Percentiles rank a stretch among this genome's conserved stretches.
Conservation (phyloP, 1,284 basidiomycete species). For the Salmacisia buchloeana region DNA sequence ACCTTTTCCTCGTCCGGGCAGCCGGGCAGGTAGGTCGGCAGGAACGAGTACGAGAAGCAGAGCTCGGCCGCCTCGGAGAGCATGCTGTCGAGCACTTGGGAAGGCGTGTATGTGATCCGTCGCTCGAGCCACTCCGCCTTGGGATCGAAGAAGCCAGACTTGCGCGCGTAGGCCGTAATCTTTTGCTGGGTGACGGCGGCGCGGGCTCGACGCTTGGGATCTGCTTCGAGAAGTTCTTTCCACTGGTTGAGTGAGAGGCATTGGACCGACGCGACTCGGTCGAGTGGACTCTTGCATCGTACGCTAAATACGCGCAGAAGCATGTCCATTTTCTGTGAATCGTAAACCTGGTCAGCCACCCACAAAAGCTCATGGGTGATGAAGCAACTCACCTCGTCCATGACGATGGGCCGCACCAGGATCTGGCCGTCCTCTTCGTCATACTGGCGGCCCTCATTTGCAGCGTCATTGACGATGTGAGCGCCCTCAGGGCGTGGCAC, state of each 20-base stretch:
- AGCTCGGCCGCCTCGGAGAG: constrained; percentile 23
- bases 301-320: constrained; percentile 32
- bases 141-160: constrained; percentile 35
- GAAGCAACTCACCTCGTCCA: constrained; percentile 15
- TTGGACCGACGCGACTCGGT: constrained; percentile 39
- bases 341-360: background rate
- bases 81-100: constrained; percentile 1
- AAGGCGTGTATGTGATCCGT: constrained; percentile 14
- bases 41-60: constrained; percentile 26
- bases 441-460: constrained; percentile 2
- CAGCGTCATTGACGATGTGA: constrained; percentile 18
- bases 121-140: constrained; percentile 24
- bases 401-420: constrained; percentile 39
- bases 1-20: constrained; percentile 27
- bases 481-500: constrained; percentile 24
- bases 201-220: constrained; percentile 22
- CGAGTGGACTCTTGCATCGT: constrained; percentile 28
- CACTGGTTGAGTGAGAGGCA: constrained; percentile 33
- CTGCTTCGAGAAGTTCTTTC: constrained; percentile 35
- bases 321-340: constrained; percentile 31
- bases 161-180: constrained; percentile 29
- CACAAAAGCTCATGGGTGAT: background rate
- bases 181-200: constrained; percentile 31
- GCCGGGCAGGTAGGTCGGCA: constrained; percentile 21
- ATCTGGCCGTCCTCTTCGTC: constrained; percentile 41